These are phyloP conservation scores for Schizochytrium sp. DNA, from an alignment of 108 stramenopile species.

Conservation along the genomic window DNA sequence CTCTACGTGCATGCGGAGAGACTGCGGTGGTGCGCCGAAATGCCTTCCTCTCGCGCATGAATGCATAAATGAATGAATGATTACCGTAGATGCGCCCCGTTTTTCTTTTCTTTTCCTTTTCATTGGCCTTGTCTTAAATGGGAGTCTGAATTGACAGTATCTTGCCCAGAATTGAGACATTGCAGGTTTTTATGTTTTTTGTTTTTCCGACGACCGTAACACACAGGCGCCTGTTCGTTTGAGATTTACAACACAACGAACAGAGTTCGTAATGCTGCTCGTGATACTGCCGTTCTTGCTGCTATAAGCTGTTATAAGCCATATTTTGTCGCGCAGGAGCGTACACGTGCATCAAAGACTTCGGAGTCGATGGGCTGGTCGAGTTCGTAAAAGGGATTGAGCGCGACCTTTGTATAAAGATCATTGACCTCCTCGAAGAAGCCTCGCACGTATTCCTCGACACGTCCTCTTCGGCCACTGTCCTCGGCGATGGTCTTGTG, in stretches of 20 bases:
- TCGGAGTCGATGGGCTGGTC: conserved; percentile 35
- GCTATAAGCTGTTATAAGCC: background rate
- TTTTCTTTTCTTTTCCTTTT: too few species aligned
- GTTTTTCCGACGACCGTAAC: too few species aligned
- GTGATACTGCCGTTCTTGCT: background rate
- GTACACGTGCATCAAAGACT: conserved; percentile 37
- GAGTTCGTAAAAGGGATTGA: conserved; percentile 40
- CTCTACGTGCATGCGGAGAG: too few species aligned
- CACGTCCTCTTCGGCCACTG: background rate
- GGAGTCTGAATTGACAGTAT: too few species aligned
- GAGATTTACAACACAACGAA: background rate
- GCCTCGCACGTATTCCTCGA: conserved; percentile 28
- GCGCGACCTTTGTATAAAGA: conserved; percentile 40
- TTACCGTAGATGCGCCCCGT: too few species aligned
- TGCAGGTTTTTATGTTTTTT: too few species aligned
- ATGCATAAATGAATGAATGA: too few species aligned
- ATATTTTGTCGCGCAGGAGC: background rate
- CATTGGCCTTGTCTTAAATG: too few species aligned
- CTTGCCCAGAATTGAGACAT: too few species aligned
- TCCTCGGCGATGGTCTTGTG: conserved; percentile 27
- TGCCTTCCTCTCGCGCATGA: too few species aligned
- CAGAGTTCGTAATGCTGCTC: background rate
- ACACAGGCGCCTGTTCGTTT: too few species aligned
- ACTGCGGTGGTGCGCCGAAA: too few species aligned
- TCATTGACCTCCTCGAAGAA: conserved; percentile 45